Conservation (phyloP, 2,329 filamentous ascomycete genomes). For the Davidsoniella australis region DNA sequence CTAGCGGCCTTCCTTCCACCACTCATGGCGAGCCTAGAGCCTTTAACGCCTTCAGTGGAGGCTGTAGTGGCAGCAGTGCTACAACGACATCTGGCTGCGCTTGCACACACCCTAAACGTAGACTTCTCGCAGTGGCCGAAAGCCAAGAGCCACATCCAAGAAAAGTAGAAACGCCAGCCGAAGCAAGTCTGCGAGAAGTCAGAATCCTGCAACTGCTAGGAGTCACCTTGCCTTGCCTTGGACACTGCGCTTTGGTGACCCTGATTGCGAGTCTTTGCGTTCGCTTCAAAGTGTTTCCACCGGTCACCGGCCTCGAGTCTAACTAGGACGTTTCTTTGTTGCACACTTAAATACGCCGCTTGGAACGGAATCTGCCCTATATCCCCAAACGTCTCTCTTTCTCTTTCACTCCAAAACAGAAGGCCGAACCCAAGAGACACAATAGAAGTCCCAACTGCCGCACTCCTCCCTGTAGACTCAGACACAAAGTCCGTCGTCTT, state of each 20-base stretch:
- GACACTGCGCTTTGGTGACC: constrained; percentile 4
- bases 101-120: too few species aligned
- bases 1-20: constrained; percentile 4
- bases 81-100: too few species aligned
- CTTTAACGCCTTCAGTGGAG: too few species aligned
- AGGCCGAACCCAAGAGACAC: not conserved
- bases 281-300: not conserved
- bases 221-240: not conserved
- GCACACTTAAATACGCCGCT: constrained; percentile 8
- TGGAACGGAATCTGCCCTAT: not conserved
- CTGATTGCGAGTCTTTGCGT: not conserved
- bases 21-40: not conserved
- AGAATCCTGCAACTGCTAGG: too few species aligned
- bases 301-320: not conserved
- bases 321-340: not conserved
- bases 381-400: not conserved
- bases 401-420: not conserved
- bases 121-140: too few species aligned
- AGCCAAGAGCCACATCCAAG: too few species aligned
- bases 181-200: too few species aligned
- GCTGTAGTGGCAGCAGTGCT: too few species aligned
- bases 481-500: not conserved
- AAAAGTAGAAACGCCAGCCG: too few species aligned
- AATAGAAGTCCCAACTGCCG: too few species aligned
- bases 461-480: not conserved